Percentiles rank a stretch among this genome's conserved stretches.
These are phyloP conservation scores for Pyronema omphalodes DNA, from an alignment of 495 filamentous ascomycete genomes.

Conservation along the genomic window DNA sequence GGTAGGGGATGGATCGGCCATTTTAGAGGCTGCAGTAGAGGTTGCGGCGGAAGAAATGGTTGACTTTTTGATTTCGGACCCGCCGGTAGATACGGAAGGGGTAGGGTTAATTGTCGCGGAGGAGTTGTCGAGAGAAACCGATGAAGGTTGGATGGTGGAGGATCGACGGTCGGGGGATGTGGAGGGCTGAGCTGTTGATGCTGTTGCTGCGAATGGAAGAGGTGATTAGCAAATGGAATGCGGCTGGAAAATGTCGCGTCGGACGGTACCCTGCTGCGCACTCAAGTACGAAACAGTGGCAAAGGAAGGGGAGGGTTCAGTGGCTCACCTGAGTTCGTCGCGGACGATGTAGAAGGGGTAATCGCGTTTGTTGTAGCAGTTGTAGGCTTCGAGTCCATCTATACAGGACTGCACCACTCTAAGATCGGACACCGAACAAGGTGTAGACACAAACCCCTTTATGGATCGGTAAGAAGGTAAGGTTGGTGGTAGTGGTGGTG, in stretches of 20 bases:
- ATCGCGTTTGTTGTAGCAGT: neutral
- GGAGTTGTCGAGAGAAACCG: conserved; percentile 11
- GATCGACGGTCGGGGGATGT: conserved; percentile 9
- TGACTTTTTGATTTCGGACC: conserved; percentile 1
- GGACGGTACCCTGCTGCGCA: neutral
- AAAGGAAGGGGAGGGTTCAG: neutral
- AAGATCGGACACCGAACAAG: conserved; percentile 8
- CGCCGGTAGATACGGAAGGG: conserved; percentile 13
- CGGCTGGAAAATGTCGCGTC: neutral
- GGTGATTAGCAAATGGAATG: conserved; percentile 4
- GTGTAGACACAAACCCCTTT: too few relatives aligned
- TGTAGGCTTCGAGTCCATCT: too few relatives aligned
- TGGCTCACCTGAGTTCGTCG: too few relatives aligned
- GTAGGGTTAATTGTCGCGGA: conserved; percentile 16
- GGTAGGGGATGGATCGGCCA: conserved; percentile 18
- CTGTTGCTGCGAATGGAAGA: neutral
- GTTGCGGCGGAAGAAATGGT: conserved; percentile 8
- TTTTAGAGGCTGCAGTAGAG: conserved; percentile 18
- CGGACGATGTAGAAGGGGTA: neutral
- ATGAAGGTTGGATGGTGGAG: conserved; percentile 16
- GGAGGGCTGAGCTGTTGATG: conserved; percentile 3
- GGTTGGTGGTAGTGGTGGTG: too few relatives aligned
- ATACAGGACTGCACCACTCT: conserved; percentile 2
- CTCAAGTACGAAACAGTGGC: neutral
- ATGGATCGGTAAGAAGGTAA: too few relatives aligned